These are phyloP conservation scores for Bolboschoenus planiculmis DNA, from an alignment of 176 grass and related monocot species.

Conservation along the genomic window DNA sequence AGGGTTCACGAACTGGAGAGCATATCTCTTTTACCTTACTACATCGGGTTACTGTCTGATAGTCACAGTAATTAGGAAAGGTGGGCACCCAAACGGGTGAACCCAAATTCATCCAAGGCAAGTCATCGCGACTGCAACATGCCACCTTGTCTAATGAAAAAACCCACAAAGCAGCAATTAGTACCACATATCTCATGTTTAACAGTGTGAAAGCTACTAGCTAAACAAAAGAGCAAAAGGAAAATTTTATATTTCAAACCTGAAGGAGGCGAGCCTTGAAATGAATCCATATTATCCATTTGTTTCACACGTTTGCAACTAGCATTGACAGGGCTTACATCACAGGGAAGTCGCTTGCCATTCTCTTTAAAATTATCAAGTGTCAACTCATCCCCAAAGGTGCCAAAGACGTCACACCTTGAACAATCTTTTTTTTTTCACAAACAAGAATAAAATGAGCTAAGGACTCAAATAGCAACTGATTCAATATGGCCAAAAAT, in stretches of 20 bases:
- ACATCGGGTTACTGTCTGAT: constrained; percentile 12
- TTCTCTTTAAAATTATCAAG: constrained; percentile 30
- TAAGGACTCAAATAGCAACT: constrained; percentile 25
- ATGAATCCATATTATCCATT: constrained; percentile 33
- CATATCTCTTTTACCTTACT: constrained; percentile 26
- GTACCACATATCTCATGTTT: constrained; percentile 5
- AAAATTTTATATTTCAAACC: constrained; percentile 39
- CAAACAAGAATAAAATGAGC: constrained; percentile 19
- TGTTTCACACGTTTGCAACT: constrained; percentile 58
- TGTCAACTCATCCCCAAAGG: constrained; percentile 26
- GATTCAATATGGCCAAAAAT: constrained; percentile 4
- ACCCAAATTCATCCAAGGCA: constrained; percentile 17
- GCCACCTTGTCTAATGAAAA: constrained; percentile 28
- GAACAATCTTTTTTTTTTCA: constrained; percentile 28
- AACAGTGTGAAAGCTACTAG: background rate
- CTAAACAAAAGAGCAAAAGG: constrained; percentile 21
- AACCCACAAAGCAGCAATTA: constrained; percentile 33
- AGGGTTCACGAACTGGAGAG: constrained; percentile 28
- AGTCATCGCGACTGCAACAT: constrained; percentile 18
- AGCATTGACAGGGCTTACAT: constrained; percentile 43
- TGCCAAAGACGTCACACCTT: constrained; percentile 29
- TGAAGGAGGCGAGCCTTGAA: constrained; percentile 33
- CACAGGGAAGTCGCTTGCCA: constrained; percentile 43
- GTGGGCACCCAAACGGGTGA: constrained; percentile 36
- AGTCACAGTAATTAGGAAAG: constrained; percentile 50